These are phyloP conservation scores for Cladosporium velox DNA, from an alignment of 2,329 filamentous ascomycete genomes.

Conservation along the genomic window DNA sequence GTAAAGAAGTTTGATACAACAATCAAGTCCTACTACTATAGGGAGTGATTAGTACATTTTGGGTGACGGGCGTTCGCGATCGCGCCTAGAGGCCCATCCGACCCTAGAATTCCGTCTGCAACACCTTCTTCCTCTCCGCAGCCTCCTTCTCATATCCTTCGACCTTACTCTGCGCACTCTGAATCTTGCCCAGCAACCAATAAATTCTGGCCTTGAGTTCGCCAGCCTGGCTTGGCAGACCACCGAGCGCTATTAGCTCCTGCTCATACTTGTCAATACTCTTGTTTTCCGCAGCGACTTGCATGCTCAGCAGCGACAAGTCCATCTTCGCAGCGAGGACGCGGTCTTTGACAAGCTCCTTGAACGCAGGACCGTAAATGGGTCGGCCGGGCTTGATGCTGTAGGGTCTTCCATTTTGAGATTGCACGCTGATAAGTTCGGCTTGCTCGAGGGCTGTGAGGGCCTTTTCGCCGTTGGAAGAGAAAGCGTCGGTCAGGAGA, in stretches of 20 bases:
- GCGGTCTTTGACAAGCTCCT: constrained; percentile 67
- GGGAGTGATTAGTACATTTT: too few species aligned
- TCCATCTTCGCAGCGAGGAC: constrained; percentile 72
- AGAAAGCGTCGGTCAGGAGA: constrained; percentile 74
- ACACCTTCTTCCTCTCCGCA: constrained; percentile 68
- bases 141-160: constrained; percentile 73
- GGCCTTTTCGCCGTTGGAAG: constrained; percentile 69
- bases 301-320: constrained; percentile 67
- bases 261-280: constrained; percentile 76
- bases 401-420: constrained; percentile 73
- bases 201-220: constrained; percentile 67
- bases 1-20: not conserved
- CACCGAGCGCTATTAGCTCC: constrained; percentile 72
- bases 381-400: constrained; percentile 79
- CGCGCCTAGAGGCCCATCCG: too few species aligned
- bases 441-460: constrained; percentile 79
- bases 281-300: constrained; percentile 70
- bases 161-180: constrained; percentile 73
- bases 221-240: constrained; percentile 67
- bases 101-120: constrained; percentile 55
- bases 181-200: constrained; percentile 74
- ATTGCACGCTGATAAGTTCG: constrained; percentile 79
- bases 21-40: too few species aligned
- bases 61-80: too few species aligned
- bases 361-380: constrained; percentile 83